Percentiles rank a stretch among this genome's conserved stretches.
These are phyloP conservation scores for Puccinia novopanici DNA, from an alignment of 1,284 basidiomycete species.

Conservation along the genomic window DNA sequence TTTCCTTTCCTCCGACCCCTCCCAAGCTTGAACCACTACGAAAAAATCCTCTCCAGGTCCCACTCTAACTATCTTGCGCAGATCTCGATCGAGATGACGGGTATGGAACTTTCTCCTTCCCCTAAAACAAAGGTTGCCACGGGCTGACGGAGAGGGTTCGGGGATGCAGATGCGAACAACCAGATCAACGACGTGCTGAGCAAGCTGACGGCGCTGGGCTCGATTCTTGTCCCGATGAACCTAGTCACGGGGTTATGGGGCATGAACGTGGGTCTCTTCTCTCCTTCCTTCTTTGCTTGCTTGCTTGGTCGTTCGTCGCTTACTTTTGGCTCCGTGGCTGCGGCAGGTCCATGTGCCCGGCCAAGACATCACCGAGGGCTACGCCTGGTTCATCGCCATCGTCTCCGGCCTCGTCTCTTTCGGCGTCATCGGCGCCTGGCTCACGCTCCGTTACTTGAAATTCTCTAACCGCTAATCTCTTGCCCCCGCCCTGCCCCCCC, in stretches of 20 bases:
- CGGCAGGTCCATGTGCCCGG: constrained; percentile 79
- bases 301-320: background rate
- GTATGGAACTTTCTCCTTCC: background rate
- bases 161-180: constrained; percentile 86
- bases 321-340: too few relatives aligned
- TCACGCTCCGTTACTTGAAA: constrained; percentile 52
- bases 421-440: constrained; percentile 54
- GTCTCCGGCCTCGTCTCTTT: constrained; percentile 54
- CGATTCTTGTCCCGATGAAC: constrained; percentile 75
- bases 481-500: background rate
- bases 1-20: background rate
- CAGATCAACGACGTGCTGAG: constrained; percentile 99
- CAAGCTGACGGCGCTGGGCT: constrained; percentile 97
- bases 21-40: constrained; percentile 90
- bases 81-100: constrained; percentile 89
- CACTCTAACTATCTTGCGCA: constrained; percentile 99
- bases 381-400: constrained; percentile 54
- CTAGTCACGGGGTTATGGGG: constrained; percentile 71
- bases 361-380: constrained; percentile 65
- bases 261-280: constrained; percentile 69
- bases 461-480: constrained; percentile 9
- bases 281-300: background rate
- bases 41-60: constrained; percentile 96
- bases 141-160: constrained; percentile 47
- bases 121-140: background rate